Evolutionary conservation across 192 early-diverging fungal genomes (phyloP).

Genomic region (Mortierella claussenii): DNA sequence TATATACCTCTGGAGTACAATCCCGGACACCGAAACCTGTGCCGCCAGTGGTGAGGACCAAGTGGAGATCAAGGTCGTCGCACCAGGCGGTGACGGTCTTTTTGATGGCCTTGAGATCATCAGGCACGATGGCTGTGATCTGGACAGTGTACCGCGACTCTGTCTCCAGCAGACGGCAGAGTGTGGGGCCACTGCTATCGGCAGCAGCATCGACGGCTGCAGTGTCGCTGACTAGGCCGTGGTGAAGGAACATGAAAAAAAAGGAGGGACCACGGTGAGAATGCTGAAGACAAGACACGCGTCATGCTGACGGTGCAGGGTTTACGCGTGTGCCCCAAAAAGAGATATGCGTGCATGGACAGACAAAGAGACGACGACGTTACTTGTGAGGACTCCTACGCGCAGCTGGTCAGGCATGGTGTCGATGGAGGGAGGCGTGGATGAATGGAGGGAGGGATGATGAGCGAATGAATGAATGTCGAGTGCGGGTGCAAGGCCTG

Average conservation of each 20-base stretch:
- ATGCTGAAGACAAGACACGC: neutral
- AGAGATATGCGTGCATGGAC: no score
- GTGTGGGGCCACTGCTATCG: constrained; percentile 75
- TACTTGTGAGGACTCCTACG: constrained; percentile 51
- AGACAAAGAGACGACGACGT: no score
- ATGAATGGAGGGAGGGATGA: no score
- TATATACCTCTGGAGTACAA: constrained; percentile 83
- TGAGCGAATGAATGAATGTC: no score
- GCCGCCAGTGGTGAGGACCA: constrained; percentile 91
- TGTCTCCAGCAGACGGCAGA: constrained; percentile 52
- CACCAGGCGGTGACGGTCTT: constrained; percentile 62
- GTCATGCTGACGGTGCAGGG: no score
- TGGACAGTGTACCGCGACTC: constrained; percentile 54
- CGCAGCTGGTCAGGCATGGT: constrained; percentile 14
- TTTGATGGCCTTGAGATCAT: constrained; percentile 65
- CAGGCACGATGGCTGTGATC: constrained; percentile 56
- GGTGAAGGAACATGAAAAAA: neutral
- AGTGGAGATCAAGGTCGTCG: constrained; percentile 59
- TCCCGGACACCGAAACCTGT: constrained; percentile 91
- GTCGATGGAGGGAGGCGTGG: no score
- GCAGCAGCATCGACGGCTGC: constrained; percentile 57
- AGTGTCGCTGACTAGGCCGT: constrained; percentile 70
- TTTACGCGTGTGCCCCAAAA: no score
- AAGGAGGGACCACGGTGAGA: neutral
- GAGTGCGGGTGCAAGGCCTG: no score